Evolutionary conservation across 306 rosid species (phyloP).

Genomic region (Gynostemma pentaphyllum): DNA sequence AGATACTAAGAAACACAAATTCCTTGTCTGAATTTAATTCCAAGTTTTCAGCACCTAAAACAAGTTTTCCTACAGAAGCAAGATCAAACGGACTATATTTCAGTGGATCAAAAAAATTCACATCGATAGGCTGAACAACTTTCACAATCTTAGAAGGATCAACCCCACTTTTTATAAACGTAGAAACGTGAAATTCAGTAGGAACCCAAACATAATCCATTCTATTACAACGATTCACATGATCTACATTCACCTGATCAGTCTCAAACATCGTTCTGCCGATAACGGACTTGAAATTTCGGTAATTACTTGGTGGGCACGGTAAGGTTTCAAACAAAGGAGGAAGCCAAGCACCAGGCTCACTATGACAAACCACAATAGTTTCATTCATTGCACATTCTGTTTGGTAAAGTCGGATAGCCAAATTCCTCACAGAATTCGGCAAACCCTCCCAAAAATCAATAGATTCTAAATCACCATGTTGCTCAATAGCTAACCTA

Average conservation of each 20-base stretch:
- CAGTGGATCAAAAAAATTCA: slow-evolving; percentile 60
- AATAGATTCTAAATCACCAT: slow-evolving; percentile 54
- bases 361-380: slow-evolving; percentile 70
- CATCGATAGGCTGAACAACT: slow-evolving; percentile 79
- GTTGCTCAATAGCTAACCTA: slow-evolving; percentile 53
- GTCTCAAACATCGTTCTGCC: slow-evolving; percentile 87
- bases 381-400: slow-evolving; percentile 52
- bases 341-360: slow-evolving; percentile 88
- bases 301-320: slow-evolving; percentile 59
- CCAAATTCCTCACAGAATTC: slow-evolving; percentile 27
- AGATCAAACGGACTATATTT: slow-evolving; percentile 40
- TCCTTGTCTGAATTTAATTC: slow-evolving; percentile 5
- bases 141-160: slow-evolving; percentile 66
- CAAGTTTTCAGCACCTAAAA: slow-evolving; percentile 23
- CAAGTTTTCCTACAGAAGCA: slow-evolving; percentile 27
- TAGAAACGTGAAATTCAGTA: slow-evolving; percentile 53
- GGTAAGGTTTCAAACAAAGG: slow-evolving; percentile 60
- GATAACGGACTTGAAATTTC: slow-evolving; percentile 51
- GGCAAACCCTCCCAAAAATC: slow-evolving; percentile 78
- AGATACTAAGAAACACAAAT: slow-evolving; percentile 60
- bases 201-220: slow-evolving; percentile 95
- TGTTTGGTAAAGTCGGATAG: slow-evolving; percentile 36
- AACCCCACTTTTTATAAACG: slow-evolving; percentile 63
- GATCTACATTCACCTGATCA: slow-evolving; percentile 47
- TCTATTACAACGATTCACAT: slow-evolving; percentile 41